Evolutionary conservation across 345 rosid genomes (phyloP).

Genomic region (Syzygium oleosum): DNA sequence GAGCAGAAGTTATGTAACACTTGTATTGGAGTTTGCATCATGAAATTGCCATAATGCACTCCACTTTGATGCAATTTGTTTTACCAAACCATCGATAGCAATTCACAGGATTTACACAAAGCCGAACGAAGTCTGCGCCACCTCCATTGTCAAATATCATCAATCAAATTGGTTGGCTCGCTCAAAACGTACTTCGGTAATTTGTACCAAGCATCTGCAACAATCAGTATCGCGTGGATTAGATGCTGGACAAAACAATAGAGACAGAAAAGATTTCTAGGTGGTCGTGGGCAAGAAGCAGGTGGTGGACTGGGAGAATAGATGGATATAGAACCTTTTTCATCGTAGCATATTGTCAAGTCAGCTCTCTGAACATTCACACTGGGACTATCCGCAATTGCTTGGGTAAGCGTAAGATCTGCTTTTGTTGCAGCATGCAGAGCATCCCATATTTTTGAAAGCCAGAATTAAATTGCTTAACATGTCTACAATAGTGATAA

Average conservation of each 20-base stretch:
- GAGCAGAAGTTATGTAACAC: background rate
- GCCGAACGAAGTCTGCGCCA: background rate
- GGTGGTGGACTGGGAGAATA: background rate
- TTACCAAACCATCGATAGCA: background rate
- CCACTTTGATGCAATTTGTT: background rate
- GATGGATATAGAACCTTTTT: conserved; percentile 40
- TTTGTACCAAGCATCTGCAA: conserved; percentile 72
- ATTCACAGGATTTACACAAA: conserved; percentile 23
- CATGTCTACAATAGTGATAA: background rate
- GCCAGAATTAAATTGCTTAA: background rate
- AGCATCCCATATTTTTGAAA: conserved; percentile 31
- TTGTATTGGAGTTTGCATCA: background rate
- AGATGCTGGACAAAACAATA: background rate
- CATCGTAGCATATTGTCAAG: conserved; percentile 74
- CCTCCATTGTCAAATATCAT: conserved; percentile 12
- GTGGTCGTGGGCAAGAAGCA: background rate
- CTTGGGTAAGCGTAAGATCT: conserved; percentile 49
- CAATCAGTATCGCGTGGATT: background rate
- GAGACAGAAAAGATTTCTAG: background rate
- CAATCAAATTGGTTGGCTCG: conserved; percentile 66
- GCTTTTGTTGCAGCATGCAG: conserved; percentile 69
- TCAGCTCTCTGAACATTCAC: conserved; percentile 56
- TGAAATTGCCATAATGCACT: background rate
- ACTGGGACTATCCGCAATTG: conserved; percentile 69
- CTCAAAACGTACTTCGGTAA: conserved; percentile 76